Evolutionary conservation across 2,329 filamentous ascomycete genomes (phyloP).

Genomic region (Rosellinia necatrix): DNA sequence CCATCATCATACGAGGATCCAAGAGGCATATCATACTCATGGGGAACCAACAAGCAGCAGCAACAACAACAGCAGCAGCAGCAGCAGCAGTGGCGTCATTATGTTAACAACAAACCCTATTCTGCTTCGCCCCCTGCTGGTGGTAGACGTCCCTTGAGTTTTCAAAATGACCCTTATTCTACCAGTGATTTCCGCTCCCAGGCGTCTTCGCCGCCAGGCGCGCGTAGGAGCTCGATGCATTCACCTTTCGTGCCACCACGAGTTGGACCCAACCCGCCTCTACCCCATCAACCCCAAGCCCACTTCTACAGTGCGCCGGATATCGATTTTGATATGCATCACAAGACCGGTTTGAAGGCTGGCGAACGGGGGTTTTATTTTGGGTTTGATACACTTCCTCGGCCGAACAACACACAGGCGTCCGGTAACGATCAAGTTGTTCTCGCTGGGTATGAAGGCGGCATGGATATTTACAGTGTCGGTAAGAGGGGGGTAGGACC

Average conservation of each 20-base stretch:
- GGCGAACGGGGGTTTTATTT: slow-evolving; percentile 77
- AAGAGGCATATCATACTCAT: slow-evolving; percentile 39
- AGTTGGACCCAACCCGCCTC: slow-evolving; percentile 51
- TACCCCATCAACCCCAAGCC: slow-evolving; percentile 67
- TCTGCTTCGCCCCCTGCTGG: slow-evolving; percentile 40
- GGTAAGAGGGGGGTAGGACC: slow-evolving; percentile 73
- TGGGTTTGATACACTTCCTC: slow-evolving; percentile 74
- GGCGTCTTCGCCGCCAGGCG: slow-evolving; percentile 45
- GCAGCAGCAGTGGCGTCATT: slow-evolving; percentile 30
- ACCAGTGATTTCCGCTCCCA: slow-evolving; percentile 45
- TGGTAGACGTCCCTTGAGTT: slow-evolving; percentile 47
- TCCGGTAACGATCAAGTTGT: slow-evolving; percentile 65
- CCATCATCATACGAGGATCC: slow-evolving; percentile 44
- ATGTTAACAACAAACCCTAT: slow-evolving; percentile 37
- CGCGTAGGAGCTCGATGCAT: slow-evolving; percentile 55
- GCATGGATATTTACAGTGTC: slow-evolving; percentile 75
- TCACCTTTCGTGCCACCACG: slow-evolving; percentile 51
- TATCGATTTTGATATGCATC: slow-evolving; percentile 63
- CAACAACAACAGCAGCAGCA: slow-evolving; percentile 9
- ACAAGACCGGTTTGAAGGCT: slow-evolving; percentile 60
- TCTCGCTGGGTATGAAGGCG: slow-evolving; percentile 79
- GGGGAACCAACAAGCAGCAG: slow-evolving; percentile 46
- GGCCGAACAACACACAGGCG: slow-evolving; percentile 43
- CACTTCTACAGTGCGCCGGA: slow-evolving; percentile 74
- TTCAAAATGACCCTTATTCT: slow-evolving; percentile 47